These are phyloP conservation scores for Jamesozyma gamospora DNA, from an alignment of 805 yeast species.

Conservation along the genomic window DNA sequence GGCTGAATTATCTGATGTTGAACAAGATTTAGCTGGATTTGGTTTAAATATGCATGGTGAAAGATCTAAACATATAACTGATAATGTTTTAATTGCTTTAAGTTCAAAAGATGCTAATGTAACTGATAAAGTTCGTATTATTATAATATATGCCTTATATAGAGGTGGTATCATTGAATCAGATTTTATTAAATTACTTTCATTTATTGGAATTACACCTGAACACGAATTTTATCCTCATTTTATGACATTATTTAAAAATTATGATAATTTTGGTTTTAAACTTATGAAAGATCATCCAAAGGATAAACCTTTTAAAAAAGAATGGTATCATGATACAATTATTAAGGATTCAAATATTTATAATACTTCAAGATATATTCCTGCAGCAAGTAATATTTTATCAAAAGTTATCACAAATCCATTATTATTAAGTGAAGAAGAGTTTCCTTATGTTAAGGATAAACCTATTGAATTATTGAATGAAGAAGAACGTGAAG, in stretches of 20 bases:
- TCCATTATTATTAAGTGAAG: conserved; percentile 40
- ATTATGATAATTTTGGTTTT: conserved; percentile 51
- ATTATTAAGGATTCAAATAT: conserved; percentile 28
- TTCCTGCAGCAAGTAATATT: conserved; percentile 57
- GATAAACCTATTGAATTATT: conserved; percentile 54
- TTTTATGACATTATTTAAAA: conserved; percentile 45
- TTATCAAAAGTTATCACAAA: conserved; percentile 42
- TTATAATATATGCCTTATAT: conserved; percentile 64
- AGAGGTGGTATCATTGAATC: conserved; percentile 71
- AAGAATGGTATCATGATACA: conserved; percentile 46
- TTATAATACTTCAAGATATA: conserved; percentile 60
- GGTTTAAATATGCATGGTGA: conserved; percentile 64
- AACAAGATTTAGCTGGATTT: conserved; percentile 68
- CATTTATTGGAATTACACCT: conserved; percentile 38
- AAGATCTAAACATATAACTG: conserved; percentile 49
- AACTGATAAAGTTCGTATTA: conserved; percentile 64
- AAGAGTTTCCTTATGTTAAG: conserved; percentile 60
- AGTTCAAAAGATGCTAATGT: conserved; percentile 39
- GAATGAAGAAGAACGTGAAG: conserved; percentile 29
- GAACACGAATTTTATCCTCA: conserved; percentile 33
- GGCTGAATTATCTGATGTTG: conserved; percentile 71
- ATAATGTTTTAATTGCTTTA: conserved; percentile 48
- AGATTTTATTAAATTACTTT: conserved; percentile 62
- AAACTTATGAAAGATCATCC: conserved; percentile 38
- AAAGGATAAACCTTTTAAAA: conserved; percentile 36